A percentile compares a stretch with the other conserved stretches of the same genome.
Conservation (phyloP, 345 rosid species). For the Aquilaria sinensis region DNA sequence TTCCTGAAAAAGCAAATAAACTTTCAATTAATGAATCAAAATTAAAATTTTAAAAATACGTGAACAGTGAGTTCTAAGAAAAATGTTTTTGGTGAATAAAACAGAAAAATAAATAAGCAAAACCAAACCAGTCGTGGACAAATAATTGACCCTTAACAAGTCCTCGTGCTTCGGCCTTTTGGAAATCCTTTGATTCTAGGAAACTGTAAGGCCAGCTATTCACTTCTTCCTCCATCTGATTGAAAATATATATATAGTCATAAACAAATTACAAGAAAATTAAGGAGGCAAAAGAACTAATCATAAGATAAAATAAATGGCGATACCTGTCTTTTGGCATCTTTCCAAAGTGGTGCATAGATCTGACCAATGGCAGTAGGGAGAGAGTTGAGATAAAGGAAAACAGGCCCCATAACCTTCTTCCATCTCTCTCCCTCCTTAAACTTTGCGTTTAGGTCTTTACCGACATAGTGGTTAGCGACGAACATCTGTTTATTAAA, state of each 20-base stretch:
- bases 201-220: slow-evolving; percentile 72
- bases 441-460: slow-evolving; percentile 42
- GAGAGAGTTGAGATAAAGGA: slow-evolving; percentile 61
- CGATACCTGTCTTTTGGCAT: slow-evolving; percentile 65
- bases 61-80: too few relatives aligned
- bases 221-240: slow-evolving; percentile 50
- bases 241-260: neutral
- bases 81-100: neutral
- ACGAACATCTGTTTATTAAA: slow-evolving; percentile 61
- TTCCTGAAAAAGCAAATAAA: slow-evolving; percentile 25
- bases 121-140: slow-evolving; percentile 46
- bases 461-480: slow-evolving; percentile 63
- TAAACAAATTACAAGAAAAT: neutral
- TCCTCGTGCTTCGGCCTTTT: slow-evolving; percentile 48
- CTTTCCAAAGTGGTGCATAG: slow-evolving; percentile 46
- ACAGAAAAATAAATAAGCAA: too few relatives aligned
- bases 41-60: neutral
- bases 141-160: slow-evolving; percentile 47
- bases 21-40: neutral
- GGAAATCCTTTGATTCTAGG: slow-evolving; percentile 43
- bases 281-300: neutral
- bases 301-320: neutral
- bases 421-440: slow-evolving; percentile 61
- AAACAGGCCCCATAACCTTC: slow-evolving; percentile 76
- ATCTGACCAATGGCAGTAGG: slow-evolving; percentile 5